These are phyloP conservation scores for Cryptosporidium sp. DNA, from an alignment of 169 alveolate species.

Conservation along the genomic window DNA sequence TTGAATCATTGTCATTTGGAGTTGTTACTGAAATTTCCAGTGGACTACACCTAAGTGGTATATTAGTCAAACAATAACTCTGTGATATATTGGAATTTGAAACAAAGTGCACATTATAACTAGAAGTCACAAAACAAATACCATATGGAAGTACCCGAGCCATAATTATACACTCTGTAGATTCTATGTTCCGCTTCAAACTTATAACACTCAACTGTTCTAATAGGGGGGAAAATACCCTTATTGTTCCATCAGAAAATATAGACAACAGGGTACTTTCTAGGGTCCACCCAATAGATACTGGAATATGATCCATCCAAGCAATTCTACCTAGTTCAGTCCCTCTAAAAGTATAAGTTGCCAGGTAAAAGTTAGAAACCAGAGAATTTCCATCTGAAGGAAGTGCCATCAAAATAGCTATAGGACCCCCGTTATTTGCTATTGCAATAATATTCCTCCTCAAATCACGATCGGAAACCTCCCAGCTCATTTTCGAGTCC, in stretches of 20 bases:
- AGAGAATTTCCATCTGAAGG: slow-evolving; percentile 32
- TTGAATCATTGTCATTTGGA: neutral
- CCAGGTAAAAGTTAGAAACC: slow-evolving; percentile 36
- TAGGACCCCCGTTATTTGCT: slow-evolving; percentile 65
- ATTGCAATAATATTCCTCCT: slow-evolving; percentile 67
- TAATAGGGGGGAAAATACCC: slow-evolving; percentile 81
- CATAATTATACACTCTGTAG: slow-evolving; percentile 37
- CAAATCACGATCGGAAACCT: slow-evolving; percentile 37
- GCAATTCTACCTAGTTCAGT: slow-evolving; percentile 35
- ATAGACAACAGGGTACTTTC: slow-evolving; percentile 77
- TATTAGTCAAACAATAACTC: slow-evolving; percentile 45
- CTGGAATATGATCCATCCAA: slow-evolving; percentile 75
- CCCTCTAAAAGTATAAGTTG: slow-evolving; percentile 45
- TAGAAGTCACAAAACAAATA: slow-evolving; percentile 51
- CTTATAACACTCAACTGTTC: slow-evolving; percentile 79
- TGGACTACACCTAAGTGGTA: slow-evolving; percentile 73
- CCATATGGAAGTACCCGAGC: slow-evolving; percentile 56
- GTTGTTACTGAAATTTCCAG: slow-evolving; percentile 40
- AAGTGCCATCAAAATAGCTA: slow-evolving; percentile 66
- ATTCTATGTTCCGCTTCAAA: slow-evolving; percentile 77
- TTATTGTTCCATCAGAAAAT: slow-evolving; percentile 81
- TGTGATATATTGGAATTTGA: slow-evolving; percentile 5
- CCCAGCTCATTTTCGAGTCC: slow-evolving; percentile 55
- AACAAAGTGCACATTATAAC: slow-evolving; percentile 31
- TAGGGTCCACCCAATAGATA: slow-evolving; percentile 53